A percentile compares a stretch with the other conserved stretches of the same genome.
These are phyloP conservation scores for Deinandra increscens DNA, from an alignment of 129 eudicot species.

Conservation along the genomic window DNA sequence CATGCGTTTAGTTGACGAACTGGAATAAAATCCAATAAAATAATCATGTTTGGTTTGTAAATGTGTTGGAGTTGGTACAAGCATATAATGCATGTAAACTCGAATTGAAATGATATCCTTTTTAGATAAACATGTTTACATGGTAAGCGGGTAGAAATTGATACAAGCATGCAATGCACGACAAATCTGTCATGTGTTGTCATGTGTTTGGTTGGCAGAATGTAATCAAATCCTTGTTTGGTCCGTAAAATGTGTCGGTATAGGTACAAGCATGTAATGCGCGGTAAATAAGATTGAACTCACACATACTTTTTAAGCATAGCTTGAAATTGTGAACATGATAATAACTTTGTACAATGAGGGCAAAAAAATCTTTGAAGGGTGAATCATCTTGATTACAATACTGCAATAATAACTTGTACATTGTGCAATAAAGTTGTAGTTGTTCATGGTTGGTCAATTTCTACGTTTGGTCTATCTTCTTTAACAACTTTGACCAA, in stretches of 20 bases:
- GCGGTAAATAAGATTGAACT: neutral
- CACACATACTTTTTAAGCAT: neutral
- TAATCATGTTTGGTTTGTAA: neutral
- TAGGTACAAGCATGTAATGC: too few species aligned
- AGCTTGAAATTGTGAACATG: constrained; percentile 19
- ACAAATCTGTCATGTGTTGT: neutral
- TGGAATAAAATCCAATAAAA: neutral
- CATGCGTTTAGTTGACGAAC: neutral
- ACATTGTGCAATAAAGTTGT: constrained; percentile 17
- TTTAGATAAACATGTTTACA: neutral
- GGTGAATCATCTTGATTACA: constrained; percentile 10
- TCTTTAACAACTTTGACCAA: neutral
- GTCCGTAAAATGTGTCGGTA: neutral
- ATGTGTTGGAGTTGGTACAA: neutral
- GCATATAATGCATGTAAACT: neutral
- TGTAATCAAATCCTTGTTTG: neutral
- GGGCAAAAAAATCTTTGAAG: constrained; percentile 15
- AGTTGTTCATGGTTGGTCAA: neutral
- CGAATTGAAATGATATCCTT: neutral
- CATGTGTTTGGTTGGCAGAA: neutral
- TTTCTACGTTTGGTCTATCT: constrained; percentile 6
- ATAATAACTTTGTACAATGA: constrained; percentile 30
- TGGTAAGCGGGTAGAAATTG: neutral
- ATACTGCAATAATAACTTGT: constrained; percentile 30
- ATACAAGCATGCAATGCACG: neutral